Percentiles rank a stretch among this genome's conserved stretches.
phyloP scores from a whole-genome alignment of 208 protist genomes.

The Zelonia costaricensis region DNA sequence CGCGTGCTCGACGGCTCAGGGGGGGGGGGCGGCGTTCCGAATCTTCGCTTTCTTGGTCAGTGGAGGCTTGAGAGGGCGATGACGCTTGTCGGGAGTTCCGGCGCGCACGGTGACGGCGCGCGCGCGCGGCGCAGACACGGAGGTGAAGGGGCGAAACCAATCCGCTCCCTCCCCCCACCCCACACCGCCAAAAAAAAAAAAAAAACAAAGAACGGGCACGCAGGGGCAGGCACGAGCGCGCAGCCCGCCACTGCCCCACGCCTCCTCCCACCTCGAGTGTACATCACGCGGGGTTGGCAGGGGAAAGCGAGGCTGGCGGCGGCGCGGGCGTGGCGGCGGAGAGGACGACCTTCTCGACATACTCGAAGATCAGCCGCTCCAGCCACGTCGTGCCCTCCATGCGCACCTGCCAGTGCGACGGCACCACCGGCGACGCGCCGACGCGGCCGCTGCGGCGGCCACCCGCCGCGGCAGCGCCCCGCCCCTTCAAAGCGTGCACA shows the following conservation, averaged over 20 bases:
- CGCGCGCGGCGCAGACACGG: background rate
- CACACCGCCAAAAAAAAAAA: background rate
- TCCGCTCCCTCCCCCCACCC: too few relatives aligned
- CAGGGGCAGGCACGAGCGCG: too few relatives aligned
- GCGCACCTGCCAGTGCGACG: constrained; percentile 7
- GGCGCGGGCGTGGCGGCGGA: background rate
- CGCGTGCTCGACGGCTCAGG: too few relatives aligned
- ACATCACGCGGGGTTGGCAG: background rate
- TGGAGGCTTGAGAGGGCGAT: too few relatives aligned
- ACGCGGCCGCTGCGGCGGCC: background rate
- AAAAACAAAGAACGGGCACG: background rate
- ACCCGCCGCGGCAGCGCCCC: too few relatives aligned
- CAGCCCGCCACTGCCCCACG: too few relatives aligned
- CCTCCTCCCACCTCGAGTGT: too few relatives aligned
- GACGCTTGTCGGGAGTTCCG: too few relatives aligned
- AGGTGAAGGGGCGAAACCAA: too few relatives aligned
- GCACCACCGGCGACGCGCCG: background rate
- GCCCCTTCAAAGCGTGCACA: background rate
- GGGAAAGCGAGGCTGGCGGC: background rate
- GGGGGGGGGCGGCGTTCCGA: too few relatives aligned
- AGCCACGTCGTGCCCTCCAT: constrained; percentile 52
- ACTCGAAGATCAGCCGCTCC: constrained; percentile 45
- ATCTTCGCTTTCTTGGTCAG: too few relatives aligned
- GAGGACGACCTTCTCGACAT: constrained; percentile 34
- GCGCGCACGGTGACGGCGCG: too few relatives aligned